phyloP scores from a whole-genome alignment of 495 filamentous ascomycete genomes.

The Cercophora sp. region DNA sequence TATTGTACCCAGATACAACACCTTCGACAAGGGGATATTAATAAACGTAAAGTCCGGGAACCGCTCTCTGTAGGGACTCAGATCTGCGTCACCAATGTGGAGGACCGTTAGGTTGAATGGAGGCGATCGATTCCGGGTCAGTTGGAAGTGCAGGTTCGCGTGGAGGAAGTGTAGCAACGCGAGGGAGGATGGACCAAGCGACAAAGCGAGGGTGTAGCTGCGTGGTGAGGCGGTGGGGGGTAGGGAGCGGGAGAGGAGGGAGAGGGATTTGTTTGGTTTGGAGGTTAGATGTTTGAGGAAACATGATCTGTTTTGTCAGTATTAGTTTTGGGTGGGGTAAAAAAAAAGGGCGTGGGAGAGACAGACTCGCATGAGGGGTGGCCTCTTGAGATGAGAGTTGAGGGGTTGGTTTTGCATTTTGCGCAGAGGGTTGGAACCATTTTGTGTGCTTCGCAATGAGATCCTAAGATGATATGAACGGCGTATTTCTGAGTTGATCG shows the following conservation, averaged over 20 bases:
- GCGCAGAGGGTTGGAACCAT: too few relatives aligned
- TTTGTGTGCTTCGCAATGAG: too few relatives aligned
- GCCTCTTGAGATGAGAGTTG: too few relatives aligned
- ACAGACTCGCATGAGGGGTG: too few relatives aligned
- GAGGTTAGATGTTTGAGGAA: too few relatives aligned
- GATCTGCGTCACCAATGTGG: conserved; percentile 48
- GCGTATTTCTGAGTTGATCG: too few relatives aligned
- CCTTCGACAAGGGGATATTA: conserved; percentile 52
- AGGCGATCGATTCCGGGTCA: conserved; percentile 47
- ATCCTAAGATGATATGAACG: too few relatives aligned
- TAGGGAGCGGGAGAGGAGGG: conserved; percentile 43
- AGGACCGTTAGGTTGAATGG: conserved; percentile 66
- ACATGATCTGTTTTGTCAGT: too few relatives aligned
- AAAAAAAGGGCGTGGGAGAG: too few relatives aligned
- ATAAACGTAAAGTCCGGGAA: conserved; percentile 61
- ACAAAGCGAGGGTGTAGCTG: conserved; percentile 71
- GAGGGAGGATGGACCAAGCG: conserved; percentile 79
- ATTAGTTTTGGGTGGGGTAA: too few relatives aligned
- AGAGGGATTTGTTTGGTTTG: conserved; percentile 73
- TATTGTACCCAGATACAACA: conserved; percentile 41
- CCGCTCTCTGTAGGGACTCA: conserved; percentile 27
- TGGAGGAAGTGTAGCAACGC: conserved; percentile 72
- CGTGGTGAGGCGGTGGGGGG: conserved; percentile 43
- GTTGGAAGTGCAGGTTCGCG: conserved; percentile 59
- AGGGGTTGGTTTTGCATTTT: too few relatives aligned